phyloP scores from a whole-genome alignment of 2,329 filamentous ascomycete species.

The Colletotrichum sp. region DNA sequence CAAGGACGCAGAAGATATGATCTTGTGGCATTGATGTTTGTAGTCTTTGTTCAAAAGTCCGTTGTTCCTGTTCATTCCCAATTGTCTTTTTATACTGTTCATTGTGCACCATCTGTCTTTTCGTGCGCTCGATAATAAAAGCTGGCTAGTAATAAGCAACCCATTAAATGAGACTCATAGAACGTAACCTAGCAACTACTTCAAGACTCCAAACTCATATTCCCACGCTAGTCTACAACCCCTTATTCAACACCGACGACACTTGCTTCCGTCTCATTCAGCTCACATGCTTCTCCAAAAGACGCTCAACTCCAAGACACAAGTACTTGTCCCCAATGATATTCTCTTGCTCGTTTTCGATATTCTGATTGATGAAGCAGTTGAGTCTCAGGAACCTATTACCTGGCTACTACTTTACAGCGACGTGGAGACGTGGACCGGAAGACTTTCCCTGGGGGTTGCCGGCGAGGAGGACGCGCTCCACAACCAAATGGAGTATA shows the following conservation, averaged over 20 bases:
- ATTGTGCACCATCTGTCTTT: neutral
- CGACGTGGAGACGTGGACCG: neutral
- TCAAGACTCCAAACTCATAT: neutral
- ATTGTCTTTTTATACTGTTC: neutral
- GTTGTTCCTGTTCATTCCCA: neutral
- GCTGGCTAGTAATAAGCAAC: neutral
- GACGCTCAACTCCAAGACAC: neutral
- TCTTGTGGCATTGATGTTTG: neutral
- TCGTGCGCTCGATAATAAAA: neutral
- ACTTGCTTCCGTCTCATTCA: neutral
- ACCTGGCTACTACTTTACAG: neutral
- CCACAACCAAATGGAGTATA: neutral
- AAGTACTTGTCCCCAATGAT: neutral
- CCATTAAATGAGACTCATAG: neutral
- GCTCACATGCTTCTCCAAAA: neutral
- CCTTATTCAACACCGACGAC: neutral
- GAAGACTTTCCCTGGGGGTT: neutral
- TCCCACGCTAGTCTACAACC: neutral
- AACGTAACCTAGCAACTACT: neutral
- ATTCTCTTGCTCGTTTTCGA: neutral
- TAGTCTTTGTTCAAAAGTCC: neutral
- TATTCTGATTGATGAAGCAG: neutral
- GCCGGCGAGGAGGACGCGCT: neutral
- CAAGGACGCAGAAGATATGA: neutral
- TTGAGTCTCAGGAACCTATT: neutral